Conservation (phyloP, 352 stramenopile genomes). For the Phytophthora cactorum region DNA sequence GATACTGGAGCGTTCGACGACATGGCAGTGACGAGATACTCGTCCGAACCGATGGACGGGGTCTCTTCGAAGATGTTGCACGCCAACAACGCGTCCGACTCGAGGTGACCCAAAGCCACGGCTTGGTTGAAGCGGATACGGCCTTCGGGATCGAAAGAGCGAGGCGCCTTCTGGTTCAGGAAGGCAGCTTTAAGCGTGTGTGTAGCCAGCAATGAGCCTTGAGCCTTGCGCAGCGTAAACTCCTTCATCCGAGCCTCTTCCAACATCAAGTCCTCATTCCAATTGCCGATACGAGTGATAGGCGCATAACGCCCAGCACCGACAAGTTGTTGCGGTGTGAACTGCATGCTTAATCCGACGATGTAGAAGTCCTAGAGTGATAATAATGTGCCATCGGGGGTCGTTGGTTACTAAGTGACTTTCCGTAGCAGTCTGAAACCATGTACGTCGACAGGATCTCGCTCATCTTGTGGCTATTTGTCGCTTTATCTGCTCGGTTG, state of each 20-base stretch:
- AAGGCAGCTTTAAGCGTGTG: constrained; percentile 84
- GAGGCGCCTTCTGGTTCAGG: constrained; percentile 67
- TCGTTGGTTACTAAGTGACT: constrained; percentile 40
- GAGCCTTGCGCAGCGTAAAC: constrained; percentile 81
- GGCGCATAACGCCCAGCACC: constrained; percentile 82
- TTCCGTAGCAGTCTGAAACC: constrained; percentile 4
- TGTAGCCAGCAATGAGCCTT: constrained; percentile 80
- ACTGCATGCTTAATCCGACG: constrained; percentile 63
- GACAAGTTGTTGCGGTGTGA: constrained; percentile 91
- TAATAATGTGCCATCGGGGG: not conserved
- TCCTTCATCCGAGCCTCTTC: constrained; percentile 88
- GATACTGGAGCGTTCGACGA: constrained; percentile 34
- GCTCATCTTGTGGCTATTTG: constrained; percentile 19
- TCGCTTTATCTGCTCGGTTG: constrained; percentile 1
- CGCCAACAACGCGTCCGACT: constrained; percentile 56
- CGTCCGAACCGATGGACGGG: constrained; percentile 74
- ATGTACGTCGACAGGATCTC: constrained; percentile 25
- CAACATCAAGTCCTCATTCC: constrained; percentile 91
- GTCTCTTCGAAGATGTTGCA: constrained; percentile 89
- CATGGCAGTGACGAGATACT: constrained; percentile 64
- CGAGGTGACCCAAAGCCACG: constrained; percentile 58
- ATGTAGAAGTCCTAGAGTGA: not conserved
- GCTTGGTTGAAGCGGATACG: constrained; percentile 62
- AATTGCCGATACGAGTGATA: constrained; percentile 87
- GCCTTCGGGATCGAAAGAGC: constrained; percentile 49